These are phyloP conservation scores for Brassica rapa DNA, from an alignment of 345 rosid genomes.

Conservation along the genomic window DNA sequence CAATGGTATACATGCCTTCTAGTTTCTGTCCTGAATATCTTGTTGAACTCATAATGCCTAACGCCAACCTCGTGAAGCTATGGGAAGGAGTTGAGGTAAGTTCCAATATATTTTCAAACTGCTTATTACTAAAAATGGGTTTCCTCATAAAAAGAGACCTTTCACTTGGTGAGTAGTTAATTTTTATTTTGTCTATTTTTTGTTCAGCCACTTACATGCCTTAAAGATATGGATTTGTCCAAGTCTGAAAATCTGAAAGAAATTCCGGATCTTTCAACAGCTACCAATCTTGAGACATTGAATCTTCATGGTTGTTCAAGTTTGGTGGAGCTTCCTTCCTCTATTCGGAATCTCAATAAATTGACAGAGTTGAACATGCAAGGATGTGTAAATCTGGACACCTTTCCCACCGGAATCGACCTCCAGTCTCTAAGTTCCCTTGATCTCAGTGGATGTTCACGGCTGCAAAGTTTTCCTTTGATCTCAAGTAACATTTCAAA, in stretches of 20 bases:
- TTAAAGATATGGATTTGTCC: conserved; percentile 9
- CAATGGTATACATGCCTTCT: conserved; percentile 27
- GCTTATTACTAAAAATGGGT: not conserved
- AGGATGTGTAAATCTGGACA: not conserved
- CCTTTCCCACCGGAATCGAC: not conserved
- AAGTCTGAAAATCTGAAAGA: not conserved
- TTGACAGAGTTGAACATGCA: not conserved
- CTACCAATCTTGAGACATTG: conserved; percentile 8
- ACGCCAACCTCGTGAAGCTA: conserved; percentile 12
- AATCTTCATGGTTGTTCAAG: conserved; percentile 22
- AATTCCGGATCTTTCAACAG: conserved; percentile 14
- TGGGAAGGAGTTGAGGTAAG: conserved; percentile 17
- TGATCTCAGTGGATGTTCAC: not conserved
- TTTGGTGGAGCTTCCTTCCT: conserved; percentile 29
- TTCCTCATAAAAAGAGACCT: not conserved
- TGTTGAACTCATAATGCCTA: conserved; percentile 18
- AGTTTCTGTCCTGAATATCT: conserved; percentile 13
- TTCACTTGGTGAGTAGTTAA: not conserved
- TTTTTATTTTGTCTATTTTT: not conserved
- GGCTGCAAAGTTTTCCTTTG: not conserved
- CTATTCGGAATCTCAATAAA: conserved; percentile 4
- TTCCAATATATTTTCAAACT: not conserved
- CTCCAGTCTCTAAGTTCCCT: not conserved
- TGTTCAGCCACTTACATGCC: conserved; percentile 1
- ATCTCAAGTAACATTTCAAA: conserved; percentile 3